Evolutionary conservation across 352 stramenopile species (phyloP).

Genomic region (Bremia lactucae): DNA sequence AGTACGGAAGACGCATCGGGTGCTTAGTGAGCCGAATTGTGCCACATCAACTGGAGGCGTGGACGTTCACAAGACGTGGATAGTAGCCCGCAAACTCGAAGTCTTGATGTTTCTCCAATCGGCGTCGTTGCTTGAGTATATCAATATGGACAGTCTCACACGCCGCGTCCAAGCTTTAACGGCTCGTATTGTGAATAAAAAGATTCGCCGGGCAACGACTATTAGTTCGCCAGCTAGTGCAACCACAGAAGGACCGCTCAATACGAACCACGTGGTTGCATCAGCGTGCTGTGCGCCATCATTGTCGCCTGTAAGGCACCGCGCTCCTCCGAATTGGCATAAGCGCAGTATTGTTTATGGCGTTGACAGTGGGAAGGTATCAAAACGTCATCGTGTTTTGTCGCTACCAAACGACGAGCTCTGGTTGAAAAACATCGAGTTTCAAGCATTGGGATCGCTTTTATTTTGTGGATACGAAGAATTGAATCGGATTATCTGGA

Average conservation of each 20-base stretch:
- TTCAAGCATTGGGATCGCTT: too few relatives aligned
- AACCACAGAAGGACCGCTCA: too few relatives aligned
- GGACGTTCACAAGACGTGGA: slow-evolving; percentile 45
- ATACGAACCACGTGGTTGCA: too few relatives aligned
- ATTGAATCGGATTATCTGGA: slow-evolving; percentile 63
- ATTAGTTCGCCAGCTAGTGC: too few relatives aligned
- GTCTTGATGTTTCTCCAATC: slow-evolving; percentile 78
- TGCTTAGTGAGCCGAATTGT: slow-evolving; percentile 16
- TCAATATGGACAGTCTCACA: slow-evolving; percentile 65
- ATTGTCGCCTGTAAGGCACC: too few relatives aligned
- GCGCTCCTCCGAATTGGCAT: too few relatives aligned
- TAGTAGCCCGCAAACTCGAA: slow-evolving; percentile 70
- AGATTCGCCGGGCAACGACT: slow-evolving; percentile 63
- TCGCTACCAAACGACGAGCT: too few relatives aligned
- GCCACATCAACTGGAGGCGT: neutral
- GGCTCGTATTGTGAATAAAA: slow-evolving; percentile 76
- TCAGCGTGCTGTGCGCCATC: too few relatives aligned
- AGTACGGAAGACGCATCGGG: slow-evolving; percentile 38
- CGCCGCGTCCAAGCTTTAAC: slow-evolving; percentile 74
- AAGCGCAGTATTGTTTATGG: too few relatives aligned
- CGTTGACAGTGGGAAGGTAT: too few relatives aligned
- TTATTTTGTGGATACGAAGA: slow-evolving; percentile 61
- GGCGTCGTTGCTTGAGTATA: slow-evolving; percentile 71
- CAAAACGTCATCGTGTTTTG: too few relatives aligned
- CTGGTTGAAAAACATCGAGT: too few relatives aligned